Evolutionary conservation across 78 protist species (phyloP), one percentile per base, ranked within the genome.

Genomic region (Fonticula alba): DNA sequence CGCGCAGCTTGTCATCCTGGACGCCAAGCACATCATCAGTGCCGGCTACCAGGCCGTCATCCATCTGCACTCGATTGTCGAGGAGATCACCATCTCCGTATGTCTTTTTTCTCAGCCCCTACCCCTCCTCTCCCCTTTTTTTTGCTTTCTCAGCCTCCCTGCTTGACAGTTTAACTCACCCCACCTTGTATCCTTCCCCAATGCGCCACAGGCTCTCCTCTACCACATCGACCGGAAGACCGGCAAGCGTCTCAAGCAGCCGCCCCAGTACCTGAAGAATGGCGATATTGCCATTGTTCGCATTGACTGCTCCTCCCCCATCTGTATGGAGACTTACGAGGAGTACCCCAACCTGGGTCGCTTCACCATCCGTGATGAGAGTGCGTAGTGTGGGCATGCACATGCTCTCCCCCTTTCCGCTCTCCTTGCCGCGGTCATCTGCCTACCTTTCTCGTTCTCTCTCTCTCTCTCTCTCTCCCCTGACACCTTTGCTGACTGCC

Each of bases 311-410:
- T 11, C 29, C 19, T 36, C 52, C 32, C 24, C 83, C n/a, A 59
- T 92, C 55, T 78, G 87, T 66, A 31, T 88, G 0, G 94, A 83
- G 69, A 51, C 50, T 15, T 88, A 66, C 75, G 47, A 81, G 55
- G 55, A 62, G n/a, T 72, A 71, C 58, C 82, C 77, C 46, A 86
- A 82, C 69, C 49, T 89, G 13, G 90, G 97, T 22, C 70, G 98
- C 47, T 94, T 94, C 87, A 85, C 85, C 38, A 64, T 94, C 1
- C 80, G 98, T 31, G 91, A 88, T 38, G 86, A 82, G 36, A 88
- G 89, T 41, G 52, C 22, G 40, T 10, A 17, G 67, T 37, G 36
- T 38, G 43, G 17, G 43, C 43, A 7, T 7, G 43, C 7, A 7
- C 43, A 38, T 3, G 43, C 17, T 7, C 43, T 3, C 17, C 17